Evolutionary conservation across 1,284 basidiomycete species (phyloP).

Genomic region (Austroboletus novae-zelandiae): DNA sequence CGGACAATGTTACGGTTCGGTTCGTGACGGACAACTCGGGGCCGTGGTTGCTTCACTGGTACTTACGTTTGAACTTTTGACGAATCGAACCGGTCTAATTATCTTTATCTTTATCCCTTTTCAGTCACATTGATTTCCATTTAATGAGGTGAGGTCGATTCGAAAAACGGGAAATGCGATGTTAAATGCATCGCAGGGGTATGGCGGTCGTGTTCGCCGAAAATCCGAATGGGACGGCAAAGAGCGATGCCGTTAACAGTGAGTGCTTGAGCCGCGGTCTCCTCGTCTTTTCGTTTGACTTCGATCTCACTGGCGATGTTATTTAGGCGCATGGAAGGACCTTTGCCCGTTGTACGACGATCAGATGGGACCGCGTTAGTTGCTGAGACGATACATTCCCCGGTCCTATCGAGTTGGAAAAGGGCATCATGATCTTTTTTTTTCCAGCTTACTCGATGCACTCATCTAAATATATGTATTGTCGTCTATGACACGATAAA

Average conservation of each 20-base stretch:
- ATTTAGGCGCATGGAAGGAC: constrained; percentile 12
- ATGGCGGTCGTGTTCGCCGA: constrained; percentile 42
- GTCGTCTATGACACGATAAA: no score
- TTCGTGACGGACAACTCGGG: constrained; percentile 38
- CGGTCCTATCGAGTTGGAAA: no score
- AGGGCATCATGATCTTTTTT: no score
- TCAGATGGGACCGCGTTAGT: no score
- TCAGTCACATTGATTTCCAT: constrained; percentile 37
- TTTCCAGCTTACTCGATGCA: no score
- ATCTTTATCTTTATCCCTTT: constrained; percentile 5
- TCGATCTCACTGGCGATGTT: neutral
- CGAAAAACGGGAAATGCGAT: no score
- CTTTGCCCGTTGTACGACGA: constrained; percentile 17
- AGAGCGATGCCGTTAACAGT: constrained; percentile 17
- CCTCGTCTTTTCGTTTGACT: neutral
- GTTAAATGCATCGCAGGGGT: constrained; percentile 23
- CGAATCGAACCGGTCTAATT: neutral
- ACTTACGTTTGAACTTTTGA: neutral
- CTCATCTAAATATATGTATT: no score
- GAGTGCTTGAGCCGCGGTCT: constrained; percentile 1
- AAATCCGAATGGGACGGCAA: constrained; percentile 24
- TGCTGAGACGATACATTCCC: no score
- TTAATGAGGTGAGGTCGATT: constrained; percentile 16
- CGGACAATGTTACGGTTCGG: constrained; percentile 42
- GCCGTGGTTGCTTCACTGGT: constrained; percentile 36